Conservation (phyloP, 345 rosid species). For the Tarenaya hassleriana region DNA sequence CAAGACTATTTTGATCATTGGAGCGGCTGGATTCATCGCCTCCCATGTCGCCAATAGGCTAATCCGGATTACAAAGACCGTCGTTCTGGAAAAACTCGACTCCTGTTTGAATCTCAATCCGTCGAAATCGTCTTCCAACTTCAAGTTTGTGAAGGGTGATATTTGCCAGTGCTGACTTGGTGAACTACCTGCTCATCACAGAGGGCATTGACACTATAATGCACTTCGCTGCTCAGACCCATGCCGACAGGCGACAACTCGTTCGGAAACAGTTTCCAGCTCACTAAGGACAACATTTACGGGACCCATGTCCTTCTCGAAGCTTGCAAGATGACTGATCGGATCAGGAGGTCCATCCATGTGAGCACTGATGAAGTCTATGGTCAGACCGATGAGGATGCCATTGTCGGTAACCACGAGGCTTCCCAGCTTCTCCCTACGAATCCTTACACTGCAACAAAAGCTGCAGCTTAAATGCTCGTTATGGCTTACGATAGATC, state of each 20-base stretch:
- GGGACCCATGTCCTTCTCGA: constrained; percentile 79
- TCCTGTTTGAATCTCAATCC: constrained; percentile 69
- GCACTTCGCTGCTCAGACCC: constrained; percentile 89
- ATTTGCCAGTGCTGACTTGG: constrained; percentile 74
- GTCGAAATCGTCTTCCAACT: too few relatives aligned
- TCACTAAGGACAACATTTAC: constrained; percentile 73
- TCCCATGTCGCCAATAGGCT: constrained; percentile 70
- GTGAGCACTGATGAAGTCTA: constrained; percentile 86
- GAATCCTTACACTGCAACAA: constrained; percentile 78
- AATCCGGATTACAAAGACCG: constrained; percentile 69
- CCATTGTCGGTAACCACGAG: too few relatives aligned
- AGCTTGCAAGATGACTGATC: constrained; percentile 85
- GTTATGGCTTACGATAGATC: constrained; percentile 88
- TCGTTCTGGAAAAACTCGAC: constrained; percentile 79
- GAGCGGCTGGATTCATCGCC: constrained; percentile 83
- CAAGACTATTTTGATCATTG: constrained; percentile 68
- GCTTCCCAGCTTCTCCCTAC: constrained; percentile 78
- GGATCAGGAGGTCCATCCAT: constrained; percentile 72
- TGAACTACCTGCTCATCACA: constrained; percentile 74
- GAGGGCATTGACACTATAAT: constrained; percentile 79
- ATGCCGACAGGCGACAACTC: constrained; percentile 80
- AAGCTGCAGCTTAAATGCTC: constrained; percentile 87
- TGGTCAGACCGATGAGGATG: constrained; percentile 86
- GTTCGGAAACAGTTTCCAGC: constrained; percentile 82
- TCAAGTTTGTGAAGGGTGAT: constrained; percentile 74